These are phyloP conservation scores for Penicillium sp. DNA, from an alignment of 2,329 filamentous ascomycete genomes.

Conservation along the genomic window DNA sequence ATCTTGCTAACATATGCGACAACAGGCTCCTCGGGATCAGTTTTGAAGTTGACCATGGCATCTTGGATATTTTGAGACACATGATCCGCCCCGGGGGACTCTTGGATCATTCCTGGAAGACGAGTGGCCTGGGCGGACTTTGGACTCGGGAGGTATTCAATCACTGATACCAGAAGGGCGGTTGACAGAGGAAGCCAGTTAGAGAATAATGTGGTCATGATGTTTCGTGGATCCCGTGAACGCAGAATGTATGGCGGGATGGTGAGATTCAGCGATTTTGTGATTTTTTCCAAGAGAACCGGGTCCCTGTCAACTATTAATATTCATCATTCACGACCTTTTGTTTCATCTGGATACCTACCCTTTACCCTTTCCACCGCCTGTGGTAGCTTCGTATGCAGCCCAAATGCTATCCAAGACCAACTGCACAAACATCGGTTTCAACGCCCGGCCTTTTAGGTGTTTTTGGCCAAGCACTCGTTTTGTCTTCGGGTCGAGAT, in stretches of 20 bases:
- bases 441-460: constrained; percentile 81
- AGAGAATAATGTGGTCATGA: constrained; percentile 80
- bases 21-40: constrained; percentile 63
- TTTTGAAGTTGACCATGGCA: constrained; percentile 79
- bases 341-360: constrained; percentile 41
- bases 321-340: constrained; percentile 16
- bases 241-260: constrained; percentile 78
- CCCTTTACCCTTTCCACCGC: constrained; percentile 75
- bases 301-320: constrained; percentile 57
- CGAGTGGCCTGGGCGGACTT: constrained; percentile 70
- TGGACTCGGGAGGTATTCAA: constrained; percentile 86
- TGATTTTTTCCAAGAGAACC: constrained; percentile 82
- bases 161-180: constrained; percentile 84
- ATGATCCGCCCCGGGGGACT: constrained; percentile 68
- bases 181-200: constrained; percentile 90
- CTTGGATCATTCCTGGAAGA: constrained; percentile 70
- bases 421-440: constrained; percentile 95
- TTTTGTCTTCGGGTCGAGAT: constrained; percentile 94
- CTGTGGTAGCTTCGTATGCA: constrained; percentile 83
- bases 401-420: constrained; percentile 96
- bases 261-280: constrained; percentile 77
- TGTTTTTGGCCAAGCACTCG: constrained; percentile 86
- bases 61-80: constrained; percentile 64
- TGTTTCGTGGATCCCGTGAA: constrained; percentile 73
- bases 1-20: constrained; percentile 98